Base-by-base conservation (phyloP, 2,329 filamentous ascomycete species). In the Graphium sp. region DNA sequence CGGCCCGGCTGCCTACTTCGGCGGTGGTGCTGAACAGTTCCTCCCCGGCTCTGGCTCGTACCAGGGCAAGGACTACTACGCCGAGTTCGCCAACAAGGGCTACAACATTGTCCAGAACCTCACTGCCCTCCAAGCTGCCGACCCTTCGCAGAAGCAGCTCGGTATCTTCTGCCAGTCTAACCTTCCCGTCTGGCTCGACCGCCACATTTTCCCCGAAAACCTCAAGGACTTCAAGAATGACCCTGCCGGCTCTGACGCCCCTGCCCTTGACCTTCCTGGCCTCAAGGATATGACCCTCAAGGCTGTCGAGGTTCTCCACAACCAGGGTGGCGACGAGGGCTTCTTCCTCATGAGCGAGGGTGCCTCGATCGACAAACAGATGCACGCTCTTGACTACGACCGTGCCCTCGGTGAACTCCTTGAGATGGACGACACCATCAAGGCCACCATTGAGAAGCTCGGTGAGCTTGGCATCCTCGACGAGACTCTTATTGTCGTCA, bases 241-340 rank as follows among this genome's bases (percentile, higher is more conserved):
- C 40, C 80, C 82, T 1, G 59, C 66, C 8, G 80, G 80, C 28
- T 62, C 62, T 35, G 60, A 64, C 23, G 58, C 55, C 11, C 57
- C 76, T 22, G 80, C 80, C 5, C 59, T 65, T 6, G 80, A 89
- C 43, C 69, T 87, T 17, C 82, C 82, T 1, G 82, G 82, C 5
- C 69, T 89, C 28, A 87, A 83, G 54, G 79, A 89, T 24, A 91
- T 91, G 82, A 85, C 82, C 0, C 59, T 85, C 40, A 91, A 91
- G 58, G 81, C 81, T 15, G 66, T 89, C 28, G 79, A 87, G 34
- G 71, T 87, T 30, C 66, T 89, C n/a, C 55, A 76, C 48, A 60
- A 60, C 22, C 63, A 69, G 33, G 70, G 73, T 17, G 64, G 65
- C 19, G 63, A 76, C 33, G 65, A 79, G 34, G 82, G 82, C 5